These are phyloP conservation scores for Elsinoe necatrix DNA, from an alignment of 2,329 filamentous ascomycete genomes.

Conservation along the genomic window DNA sequence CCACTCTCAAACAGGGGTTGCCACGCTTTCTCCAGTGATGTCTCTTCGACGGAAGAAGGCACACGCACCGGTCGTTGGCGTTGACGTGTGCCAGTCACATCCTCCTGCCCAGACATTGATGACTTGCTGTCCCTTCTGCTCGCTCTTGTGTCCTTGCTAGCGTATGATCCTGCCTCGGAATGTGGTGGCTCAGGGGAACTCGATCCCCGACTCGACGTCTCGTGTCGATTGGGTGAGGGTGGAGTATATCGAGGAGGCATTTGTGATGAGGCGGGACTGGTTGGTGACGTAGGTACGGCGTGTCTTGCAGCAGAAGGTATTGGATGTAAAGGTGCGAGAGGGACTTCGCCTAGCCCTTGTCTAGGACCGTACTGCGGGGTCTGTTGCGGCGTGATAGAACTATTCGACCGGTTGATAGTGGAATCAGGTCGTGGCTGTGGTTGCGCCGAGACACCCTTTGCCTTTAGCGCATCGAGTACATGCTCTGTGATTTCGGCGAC, in stretches of 20 bases:
- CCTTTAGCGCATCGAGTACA: slow-evolving; percentile 33
- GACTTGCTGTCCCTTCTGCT: slow-evolving; percentile 20
- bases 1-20: slow-evolving; percentile 65
- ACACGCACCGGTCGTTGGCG: slow-evolving; percentile 26
- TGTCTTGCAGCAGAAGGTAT: background rate
- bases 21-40: slow-evolving; percentile 65
- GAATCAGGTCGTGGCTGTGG: slow-evolving; percentile 15
- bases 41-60: slow-evolving; percentile 38
- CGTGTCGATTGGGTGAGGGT: slow-evolving; percentile 41
- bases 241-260: slow-evolving; percentile 47
- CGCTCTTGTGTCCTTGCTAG: slow-evolving; percentile 11
- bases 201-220: slow-evolving; percentile 27
- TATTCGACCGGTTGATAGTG: background rate
- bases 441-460: slow-evolving; percentile 18
- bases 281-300: slow-evolving; percentile 31
- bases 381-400: slow-evolving; percentile 8
- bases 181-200: slow-evolving; percentile 30
- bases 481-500: slow-evolving; percentile 55
- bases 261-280: slow-evolving; percentile 40
- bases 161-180: slow-evolving; percentile 18
- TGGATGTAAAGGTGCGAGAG: slow-evolving; percentile 7
- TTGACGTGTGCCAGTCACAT: slow-evolving; percentile 20
- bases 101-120: slow-evolving; percentile 19
- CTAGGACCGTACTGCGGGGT: slow-evolving; percentile 1
- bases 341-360: background rate